phyloP scores from a whole-genome alignment of 1,284 basidiomycete species.

The Sanghuangporus baumii region DNA sequence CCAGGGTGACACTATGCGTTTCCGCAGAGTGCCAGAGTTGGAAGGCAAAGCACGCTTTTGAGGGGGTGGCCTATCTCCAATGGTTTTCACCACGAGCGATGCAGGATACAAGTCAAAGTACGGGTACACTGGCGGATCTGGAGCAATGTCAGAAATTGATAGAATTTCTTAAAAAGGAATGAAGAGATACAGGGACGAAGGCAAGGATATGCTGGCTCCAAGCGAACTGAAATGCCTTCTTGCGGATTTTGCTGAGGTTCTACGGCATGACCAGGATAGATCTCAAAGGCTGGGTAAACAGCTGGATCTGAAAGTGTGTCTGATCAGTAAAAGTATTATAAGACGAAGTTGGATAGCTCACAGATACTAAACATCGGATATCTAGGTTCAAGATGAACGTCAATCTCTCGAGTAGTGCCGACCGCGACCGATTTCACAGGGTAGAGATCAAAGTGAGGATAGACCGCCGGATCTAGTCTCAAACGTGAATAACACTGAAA shows the following conservation, averaged over 20 bases:
- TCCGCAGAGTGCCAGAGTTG: not conserved
- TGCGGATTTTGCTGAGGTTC: constrained; percentile 1
- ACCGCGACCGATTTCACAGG: constrained; percentile 14
- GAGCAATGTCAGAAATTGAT: not conserved
- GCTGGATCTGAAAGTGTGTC: constrained; percentile 20
- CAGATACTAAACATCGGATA: constrained; percentile 1
- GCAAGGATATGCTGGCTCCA: constrained; percentile 8
- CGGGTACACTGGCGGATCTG: constrained; percentile 17
- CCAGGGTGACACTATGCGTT: not conserved
- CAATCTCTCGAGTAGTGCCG: not conserved
- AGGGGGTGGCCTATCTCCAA: not conserved
- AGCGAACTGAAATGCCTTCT: not conserved
- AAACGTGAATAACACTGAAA: not conserved
- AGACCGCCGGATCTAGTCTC: constrained; percentile 21
- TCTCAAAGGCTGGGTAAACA: constrained; percentile 25
- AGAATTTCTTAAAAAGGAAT: not conserved
- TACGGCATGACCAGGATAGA: constrained; percentile 22
- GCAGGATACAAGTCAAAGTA: constrained; percentile 21
- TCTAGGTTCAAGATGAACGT: not conserved
- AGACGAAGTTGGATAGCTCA: not conserved
- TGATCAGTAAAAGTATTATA: not conserved
- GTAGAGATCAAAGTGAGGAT: constrained; percentile 26
- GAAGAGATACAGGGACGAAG: constrained; percentile 2
- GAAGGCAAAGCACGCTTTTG: not conserved
- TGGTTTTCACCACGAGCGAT: not conserved